Evolutionary conservation across 495 filamentous ascomycete genomes (phyloP), one percentile per base, ranked within the genome.

Genomic region (Penicillium salamii): DNA sequence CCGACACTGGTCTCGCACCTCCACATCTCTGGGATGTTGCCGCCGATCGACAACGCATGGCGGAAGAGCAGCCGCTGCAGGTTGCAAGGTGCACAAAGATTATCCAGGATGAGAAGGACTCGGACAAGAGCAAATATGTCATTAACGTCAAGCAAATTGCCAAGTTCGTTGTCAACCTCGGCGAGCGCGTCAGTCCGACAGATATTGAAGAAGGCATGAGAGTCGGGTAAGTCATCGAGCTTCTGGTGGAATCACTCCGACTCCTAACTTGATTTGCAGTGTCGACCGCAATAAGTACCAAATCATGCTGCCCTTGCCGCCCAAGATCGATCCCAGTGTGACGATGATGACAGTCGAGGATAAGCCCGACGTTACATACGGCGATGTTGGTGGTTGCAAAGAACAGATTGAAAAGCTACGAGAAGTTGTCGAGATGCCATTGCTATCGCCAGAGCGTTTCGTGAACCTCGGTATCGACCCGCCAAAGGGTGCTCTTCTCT

Each of bases 261-360:
- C 31, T 52, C 19, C 55, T 66, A 35, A 67, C 49, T 32, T 28
- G 3, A 23, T n/a, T 46, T 20, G 26, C 49, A 87, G 88, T 71
- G 93, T 98, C 71, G 93, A 98, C 69, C 83, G 93, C 37, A 96
- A 96, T 75, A 97, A 97, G 76, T 98, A 97, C 69, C 93, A 98
- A 74, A 98, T 98, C 57, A 81, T 97, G 51, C 78, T 98, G 17
- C 93, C 93, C 39, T 79, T 98, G n/a, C 93, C 93, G 19, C 93
- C 93, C 9, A 98, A 97, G 78, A 98, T 98, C 80, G 93, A 98
- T 64, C 91, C 93, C 42, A 93, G 88, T 57, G 93, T 98, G 56
- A 98, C 93, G 42, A 98, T 98, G 93, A 98, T 98, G 93, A 97
- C 93, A 13, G 93, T 98, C 45, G 93, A 98, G 76, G 93, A 98